Percentiles rank a stretch among this genome's conserved stretches.
Conservation (phyloP, 306 rosid species). For the Cucumis hystrix region DNA sequence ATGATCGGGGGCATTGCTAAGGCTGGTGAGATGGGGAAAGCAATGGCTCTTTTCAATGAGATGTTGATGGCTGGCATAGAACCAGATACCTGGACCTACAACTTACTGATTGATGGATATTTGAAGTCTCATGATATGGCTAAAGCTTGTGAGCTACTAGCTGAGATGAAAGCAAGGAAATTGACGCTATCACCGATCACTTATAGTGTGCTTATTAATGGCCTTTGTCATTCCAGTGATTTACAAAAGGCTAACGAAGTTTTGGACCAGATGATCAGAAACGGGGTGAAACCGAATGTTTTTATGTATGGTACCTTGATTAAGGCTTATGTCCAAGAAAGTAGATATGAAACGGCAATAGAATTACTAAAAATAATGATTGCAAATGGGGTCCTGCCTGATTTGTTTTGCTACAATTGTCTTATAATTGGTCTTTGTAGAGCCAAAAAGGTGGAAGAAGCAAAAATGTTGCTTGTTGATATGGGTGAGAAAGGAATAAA, state of each 20-base stretch:
- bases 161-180: conserved; percentile 27
- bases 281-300: conserved; percentile 21
- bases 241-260: conserved; percentile 13
- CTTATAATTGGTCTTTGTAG: conserved; percentile 29
- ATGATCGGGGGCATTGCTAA: conserved; percentile 24
- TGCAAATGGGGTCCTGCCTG: conserved; percentile 21
- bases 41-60: conserved; percentile 19
- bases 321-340: conserved; percentile 17
- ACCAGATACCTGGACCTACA: conserved; percentile 18
- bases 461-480: conserved; percentile 17
- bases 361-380: conserved; percentile 18
- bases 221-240: conserved; percentile 16
- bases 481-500: conserved; percentile 25
- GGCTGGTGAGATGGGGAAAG: conserved; percentile 28
- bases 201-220: conserved; percentile 25
- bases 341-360: conserved; percentile 22
- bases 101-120: conserved; percentile 26
- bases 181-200: conserved; percentile 18
- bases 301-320: conserved; percentile 19
- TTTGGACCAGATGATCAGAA: conserved; percentile 16
- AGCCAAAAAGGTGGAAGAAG: conserved; percentile 17
- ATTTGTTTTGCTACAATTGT: conserved; percentile 28
- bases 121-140: conserved; percentile 11
- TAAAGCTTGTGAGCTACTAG: conserved; percentile 14
- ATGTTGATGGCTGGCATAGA: conserved; percentile 17